Percentiles rank a stretch among this genome's conserved stretches.
Evolutionary conservation across 768 basidiomycete species (phyloP).

Genomic region (Phylloporus sp.): DNA sequence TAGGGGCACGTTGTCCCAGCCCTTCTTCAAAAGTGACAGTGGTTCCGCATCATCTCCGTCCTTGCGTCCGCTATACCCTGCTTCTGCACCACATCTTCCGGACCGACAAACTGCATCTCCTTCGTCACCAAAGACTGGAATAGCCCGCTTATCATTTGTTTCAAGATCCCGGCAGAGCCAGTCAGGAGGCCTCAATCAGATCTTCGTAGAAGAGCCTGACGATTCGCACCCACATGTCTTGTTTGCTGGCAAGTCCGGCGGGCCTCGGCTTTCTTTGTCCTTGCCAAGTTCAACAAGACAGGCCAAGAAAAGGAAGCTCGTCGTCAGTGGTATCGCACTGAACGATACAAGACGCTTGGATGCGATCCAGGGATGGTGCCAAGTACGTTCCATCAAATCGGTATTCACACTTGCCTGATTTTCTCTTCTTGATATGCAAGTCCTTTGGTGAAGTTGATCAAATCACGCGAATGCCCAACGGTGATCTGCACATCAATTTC

Average conservation of each 20-base stretch:
- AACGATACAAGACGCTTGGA: constrained; percentile 63
- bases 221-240: constrained; percentile 29
- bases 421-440: constrained; percentile 32
- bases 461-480: constrained; percentile 70
- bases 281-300: constrained; percentile 36
- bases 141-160: constrained; percentile 33
- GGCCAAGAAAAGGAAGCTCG: constrained; percentile 57
- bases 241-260: constrained; percentile 22
- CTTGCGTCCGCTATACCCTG: constrained; percentile 36
- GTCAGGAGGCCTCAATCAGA: constrained; percentile 14
- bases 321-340: constrained; percentile 64
- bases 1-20: constrained; percentile 28
- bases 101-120: constrained; percentile 33
- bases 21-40: constrained; percentile 29
- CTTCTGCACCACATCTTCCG: constrained; percentile 38
- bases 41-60: constrained; percentile 31
- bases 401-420: background rate
- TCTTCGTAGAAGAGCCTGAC: constrained; percentile 25
- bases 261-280: constrained; percentile 30
- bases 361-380: constrained; percentile 70
- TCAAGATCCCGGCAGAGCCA: constrained; percentile 18
- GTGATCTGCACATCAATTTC: constrained; percentile 76
- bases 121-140: constrained; percentile 27
- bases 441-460: constrained; percentile 74
- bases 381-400: constrained; percentile 40